Conservation (phyloP, 139 green algal genomes). For the Eudorina sp. region DNA sequence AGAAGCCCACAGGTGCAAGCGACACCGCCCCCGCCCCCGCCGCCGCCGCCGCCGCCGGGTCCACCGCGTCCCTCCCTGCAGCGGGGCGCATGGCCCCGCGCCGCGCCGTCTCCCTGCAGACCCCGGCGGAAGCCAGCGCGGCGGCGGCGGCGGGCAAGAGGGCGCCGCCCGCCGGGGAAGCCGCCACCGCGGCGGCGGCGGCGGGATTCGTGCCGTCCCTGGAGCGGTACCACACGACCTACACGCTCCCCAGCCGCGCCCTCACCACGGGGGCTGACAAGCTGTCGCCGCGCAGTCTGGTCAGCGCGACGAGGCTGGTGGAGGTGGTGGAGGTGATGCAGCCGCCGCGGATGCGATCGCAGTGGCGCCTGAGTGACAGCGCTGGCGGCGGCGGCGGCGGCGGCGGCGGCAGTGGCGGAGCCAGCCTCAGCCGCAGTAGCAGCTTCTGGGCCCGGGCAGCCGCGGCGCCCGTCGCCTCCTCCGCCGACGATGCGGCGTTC, state of each 20-base stretch:
- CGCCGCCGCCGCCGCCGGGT: neutral
- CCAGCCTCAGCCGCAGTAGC: neutral
- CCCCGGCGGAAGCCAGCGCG: too few species aligned
- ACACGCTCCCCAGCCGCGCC: constrained; percentile 19
- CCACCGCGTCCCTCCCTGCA: neutral
- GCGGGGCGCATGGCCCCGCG: too few species aligned
- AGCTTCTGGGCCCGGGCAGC: neutral
- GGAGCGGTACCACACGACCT: constrained; percentile 38
- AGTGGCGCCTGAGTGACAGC: neutral
- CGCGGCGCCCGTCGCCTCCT: neutral
- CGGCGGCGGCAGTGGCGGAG: neutral
- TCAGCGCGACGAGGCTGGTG: constrained; percentile 1
- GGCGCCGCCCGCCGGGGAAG: neutral
- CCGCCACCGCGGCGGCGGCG: neutral
- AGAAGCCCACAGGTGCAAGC: neutral
- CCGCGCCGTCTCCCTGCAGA: neutral
- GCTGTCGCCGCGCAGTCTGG: neutral
- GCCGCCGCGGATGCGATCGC: neutral
- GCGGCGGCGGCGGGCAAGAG: neutral
- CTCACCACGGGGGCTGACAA: neutral
- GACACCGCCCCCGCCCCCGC: neutral
- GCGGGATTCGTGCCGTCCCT: neutral
- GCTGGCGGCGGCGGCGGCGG: neutral
- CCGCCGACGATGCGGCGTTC: neutral
- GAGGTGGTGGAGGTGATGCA: constrained; percentile 46